Evolutionary conservation across 169 alveolate species (phyloP), one percentile per base, ranked within the genome.

Genomic region (Cystoisospora suis): DNA sequence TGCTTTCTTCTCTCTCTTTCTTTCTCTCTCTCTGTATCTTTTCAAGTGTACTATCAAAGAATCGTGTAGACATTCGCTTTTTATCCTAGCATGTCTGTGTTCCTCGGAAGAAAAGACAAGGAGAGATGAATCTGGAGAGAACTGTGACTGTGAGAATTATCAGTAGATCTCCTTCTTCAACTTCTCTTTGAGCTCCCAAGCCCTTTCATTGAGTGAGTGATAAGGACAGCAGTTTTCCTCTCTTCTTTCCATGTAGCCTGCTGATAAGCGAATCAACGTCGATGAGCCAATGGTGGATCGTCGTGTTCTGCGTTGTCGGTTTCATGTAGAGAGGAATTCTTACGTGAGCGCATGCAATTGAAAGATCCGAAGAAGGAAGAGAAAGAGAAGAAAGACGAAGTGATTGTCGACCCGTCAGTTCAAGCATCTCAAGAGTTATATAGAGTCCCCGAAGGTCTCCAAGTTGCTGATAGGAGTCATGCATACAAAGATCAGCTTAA

Each of bases 401-500:
- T n/a, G n/a, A n/a, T n/a, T n/a, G n/a, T n/a, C n/a, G n/a, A n/a
- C n/a, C n/a, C n/a, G n/a, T n/a, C n/a, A n/a, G n/a, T n/a, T n/a
- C 56, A 38, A 32, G 32, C 36, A 20, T 12, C 58, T 0, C 27
- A 38, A 34, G 83, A 72, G 15, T 53, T 72, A 27, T 72, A 72
- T 53, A 32, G 53, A 32, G 53, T 72, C 38, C 83, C 83, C 0
- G 83, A 72, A 12, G 58, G 53, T 1, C 83, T 72, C 34, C 83
- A 72, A 40, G 83, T 72, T 38, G 81, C 81, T 32, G 94, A 91
- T 46, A 49, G 47, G 59, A 83, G 89, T 4, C 81, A 75, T 46
- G 92, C 59, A 72, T 58, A 81, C 75, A 45, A 46, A 42, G 94
- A 91, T 32, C 88, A 91, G 86, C 88, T 91, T 81, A 86, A 86